Conservation (phyloP, 1,284 basidiomycete genomes). For the Cutaneotrichosporon sp. region DNA sequence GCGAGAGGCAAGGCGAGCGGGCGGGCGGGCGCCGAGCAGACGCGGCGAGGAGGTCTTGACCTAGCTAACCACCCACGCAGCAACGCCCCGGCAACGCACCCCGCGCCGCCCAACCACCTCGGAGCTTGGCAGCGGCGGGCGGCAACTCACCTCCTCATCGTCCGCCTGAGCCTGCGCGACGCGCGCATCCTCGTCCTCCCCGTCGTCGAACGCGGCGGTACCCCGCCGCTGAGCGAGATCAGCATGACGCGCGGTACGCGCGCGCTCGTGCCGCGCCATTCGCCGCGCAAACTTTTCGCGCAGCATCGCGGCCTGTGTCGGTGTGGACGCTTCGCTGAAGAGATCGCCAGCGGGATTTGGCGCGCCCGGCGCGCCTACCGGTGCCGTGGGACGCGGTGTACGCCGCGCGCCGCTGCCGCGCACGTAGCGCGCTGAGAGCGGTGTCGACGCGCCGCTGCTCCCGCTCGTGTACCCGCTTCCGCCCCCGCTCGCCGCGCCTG, state of each 20-base stretch:
- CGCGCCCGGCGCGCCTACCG: neutral
- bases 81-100: no score
- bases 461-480: no score
- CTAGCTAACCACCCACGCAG: no score
- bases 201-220: conserved; percentile 5
- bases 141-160: conserved; percentile 41
- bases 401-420: conserved; percentile 5
- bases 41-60: no score
- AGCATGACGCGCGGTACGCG: conserved; percentile 20
- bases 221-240: conserved; percentile 30
- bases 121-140: no score
- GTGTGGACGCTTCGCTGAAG: conserved; percentile 28
- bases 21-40: neutral
- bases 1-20: no score
- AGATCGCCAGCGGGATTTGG: no score
- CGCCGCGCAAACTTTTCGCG: conserved; percentile 31
- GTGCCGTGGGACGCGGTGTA: conserved; percentile 2
- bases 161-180: conserved; percentile 35
- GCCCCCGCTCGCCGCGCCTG: neutral
- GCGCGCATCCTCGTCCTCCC: conserved; percentile 32
- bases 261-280: conserved; percentile 31
- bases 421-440: conserved; percentile 18
- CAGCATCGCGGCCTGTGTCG: conserved; percentile 38
- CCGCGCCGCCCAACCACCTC: no score
- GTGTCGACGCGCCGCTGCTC: no score